A percentile compares a stretch with the other conserved stretches of the same genome.
Evolutionary conservation across 1,139 yeast genomes (phyloP).

Genomic region (Magnusiomyces starmeri): DNA sequence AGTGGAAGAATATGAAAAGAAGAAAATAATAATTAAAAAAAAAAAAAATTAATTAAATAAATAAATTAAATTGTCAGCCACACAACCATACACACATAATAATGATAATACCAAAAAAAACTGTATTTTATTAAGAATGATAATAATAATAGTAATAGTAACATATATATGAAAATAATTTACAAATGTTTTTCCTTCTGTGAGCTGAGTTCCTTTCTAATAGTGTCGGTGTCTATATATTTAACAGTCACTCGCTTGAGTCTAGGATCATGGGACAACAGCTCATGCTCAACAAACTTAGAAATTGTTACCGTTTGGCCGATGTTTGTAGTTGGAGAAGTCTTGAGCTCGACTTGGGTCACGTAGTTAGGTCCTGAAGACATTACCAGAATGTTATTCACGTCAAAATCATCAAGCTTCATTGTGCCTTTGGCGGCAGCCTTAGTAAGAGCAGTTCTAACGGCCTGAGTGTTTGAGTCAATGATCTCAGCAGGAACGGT

Average conservation of each 20-base stretch:
- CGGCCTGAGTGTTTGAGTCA: slow-evolving; percentile 19
- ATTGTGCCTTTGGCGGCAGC: slow-evolving; percentile 4
- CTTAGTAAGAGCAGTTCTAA: slow-evolving; percentile 17
- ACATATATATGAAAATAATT: too few relatives aligned
- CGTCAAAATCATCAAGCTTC: slow-evolving; percentile 26
- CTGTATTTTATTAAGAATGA: too few relatives aligned
- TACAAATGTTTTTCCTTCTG: background rate
- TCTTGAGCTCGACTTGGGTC: slow-evolving; percentile 16
- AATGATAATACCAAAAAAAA: too few relatives aligned
- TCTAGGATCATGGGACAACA: slow-evolving; percentile 31
- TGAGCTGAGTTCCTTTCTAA: background rate
- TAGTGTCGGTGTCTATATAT: slow-evolving; percentile 20
- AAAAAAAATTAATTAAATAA: background rate
- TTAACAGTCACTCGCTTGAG: slow-evolving; percentile 35
- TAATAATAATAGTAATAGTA: too few relatives aligned
- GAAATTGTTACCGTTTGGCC: slow-evolving; percentile 13
- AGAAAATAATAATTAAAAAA: background rate
- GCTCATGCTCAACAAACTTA: slow-evolving; percentile 29
- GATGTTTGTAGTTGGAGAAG: slow-evolving; percentile 11
- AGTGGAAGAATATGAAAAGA: too few relatives aligned
- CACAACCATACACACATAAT: background rate
- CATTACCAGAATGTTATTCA: slow-evolving; percentile 21
- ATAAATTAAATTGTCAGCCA: too few relatives aligned
- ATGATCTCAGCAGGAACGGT: slow-evolving; percentile 19
- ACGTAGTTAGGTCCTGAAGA: slow-evolving; percentile 30